These are phyloP conservation scores for Brettanomyces sp. DNA, from an alignment of 805 yeast species.

Conservation along the genomic window DNA sequence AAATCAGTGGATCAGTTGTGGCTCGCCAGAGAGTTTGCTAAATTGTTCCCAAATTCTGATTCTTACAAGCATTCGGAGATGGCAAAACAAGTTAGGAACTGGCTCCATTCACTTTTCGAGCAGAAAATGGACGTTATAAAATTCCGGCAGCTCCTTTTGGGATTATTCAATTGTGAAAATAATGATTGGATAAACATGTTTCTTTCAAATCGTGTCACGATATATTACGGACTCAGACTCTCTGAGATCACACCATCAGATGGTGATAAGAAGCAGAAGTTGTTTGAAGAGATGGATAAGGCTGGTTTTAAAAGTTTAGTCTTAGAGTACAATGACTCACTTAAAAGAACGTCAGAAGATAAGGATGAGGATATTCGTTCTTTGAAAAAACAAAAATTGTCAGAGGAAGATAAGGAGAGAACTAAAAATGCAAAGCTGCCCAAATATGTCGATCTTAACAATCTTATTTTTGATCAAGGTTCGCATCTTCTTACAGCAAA, in stretches of 20 bases:
- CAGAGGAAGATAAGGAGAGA: constrained; percentile 5
- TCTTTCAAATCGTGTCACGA: constrained; percentile 31
- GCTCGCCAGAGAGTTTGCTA: constrained; percentile 42
- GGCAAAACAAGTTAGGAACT: constrained; percentile 29
- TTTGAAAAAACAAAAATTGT: neutral
- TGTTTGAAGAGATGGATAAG: constrained; percentile 36
- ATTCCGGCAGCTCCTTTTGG: constrained; percentile 44
- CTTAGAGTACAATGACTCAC: constrained; percentile 24
- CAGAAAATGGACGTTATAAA: constrained; percentile 28
- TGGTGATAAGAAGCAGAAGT: constrained; percentile 22
- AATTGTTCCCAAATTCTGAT: constrained; percentile 27
- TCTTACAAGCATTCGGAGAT: constrained; percentile 25
- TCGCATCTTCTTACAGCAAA: constrained; percentile 56
- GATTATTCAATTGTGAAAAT: constrained; percentile 42
- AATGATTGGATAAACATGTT: constrained; percentile 40
- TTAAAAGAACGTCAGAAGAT: constrained; percentile 1
- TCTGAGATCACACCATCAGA: constrained; percentile 12
- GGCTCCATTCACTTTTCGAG: constrained; percentile 26
- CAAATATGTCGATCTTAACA: constrained; percentile 50
- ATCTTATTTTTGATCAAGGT: constrained; percentile 63
- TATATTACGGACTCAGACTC: constrained; percentile 22
- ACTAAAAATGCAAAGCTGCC: constrained; percentile 29
- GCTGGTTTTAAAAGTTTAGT: constrained; percentile 33
- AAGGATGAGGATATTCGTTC: constrained; percentile 4
- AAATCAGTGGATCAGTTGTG: constrained; percentile 31